Evolutionary conservation across 495 filamentous ascomycete species (phyloP), one percentile per base, ranked within the genome.

Genomic region (Lichina pygmaea): DNA sequence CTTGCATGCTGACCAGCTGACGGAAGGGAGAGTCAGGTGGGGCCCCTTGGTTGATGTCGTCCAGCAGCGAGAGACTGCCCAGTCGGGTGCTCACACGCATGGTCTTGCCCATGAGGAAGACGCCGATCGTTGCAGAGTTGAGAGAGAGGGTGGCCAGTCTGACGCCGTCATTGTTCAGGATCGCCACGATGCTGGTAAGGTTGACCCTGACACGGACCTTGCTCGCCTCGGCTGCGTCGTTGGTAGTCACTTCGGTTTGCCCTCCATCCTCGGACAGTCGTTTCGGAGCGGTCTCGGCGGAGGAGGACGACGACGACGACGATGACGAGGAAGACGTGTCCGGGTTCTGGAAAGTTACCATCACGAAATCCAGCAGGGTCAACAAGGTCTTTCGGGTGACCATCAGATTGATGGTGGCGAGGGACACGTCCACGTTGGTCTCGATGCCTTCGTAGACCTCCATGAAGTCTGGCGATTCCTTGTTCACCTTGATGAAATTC

Each of bases 91-190:
- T 78, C 34, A 95, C 74, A 30, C 78, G 71, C 78, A 97, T 82
- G 0, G 81, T 72, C 48, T 68, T 75, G 37, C 84, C 86, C 49
- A 78, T 73, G 11, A 97, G 59, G 62, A 89, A 89, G 17, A 97
- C 78, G 10, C 80, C 81, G 41, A 93, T 77, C 60, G 93, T 77
- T 8, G 81, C 89, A 44, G 84, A 83, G 47, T 81, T 85, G 48
- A 97, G 75, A 54, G 81, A 91, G 24, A 97, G 62, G 0, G 89
- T 95, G 40, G 86, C 89, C 13, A 97, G 66, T 31, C 86, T 75
- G 44, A 95, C 92, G 5, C 89, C 91, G 54, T 97, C 89, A 53
- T 97, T 94, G 57, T 97, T 97, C n/a, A 97, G 70, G 51, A 97
- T 86, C 43, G 95, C 66, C 11, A 78, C 70, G 53, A 97, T 91